Conservation (phyloP, 2,329 filamentous ascomycete species). For the Arthrocladium fulminans region DNA sequence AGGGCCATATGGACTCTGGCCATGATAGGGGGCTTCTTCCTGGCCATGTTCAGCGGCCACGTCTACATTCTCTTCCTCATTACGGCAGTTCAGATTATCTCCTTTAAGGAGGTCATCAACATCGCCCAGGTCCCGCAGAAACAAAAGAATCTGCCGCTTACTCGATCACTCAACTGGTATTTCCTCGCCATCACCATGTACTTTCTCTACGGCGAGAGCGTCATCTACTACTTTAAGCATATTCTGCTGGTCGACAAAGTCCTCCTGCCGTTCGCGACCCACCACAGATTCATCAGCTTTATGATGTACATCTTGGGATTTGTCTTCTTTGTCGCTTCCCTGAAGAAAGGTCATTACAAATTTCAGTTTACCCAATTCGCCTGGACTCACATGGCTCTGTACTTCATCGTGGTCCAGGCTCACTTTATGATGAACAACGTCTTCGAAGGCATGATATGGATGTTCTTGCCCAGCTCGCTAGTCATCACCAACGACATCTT, state of each 20-base stretch:
- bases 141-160: conserved; percentile 82
- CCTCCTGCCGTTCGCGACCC: conserved; percentile 83
- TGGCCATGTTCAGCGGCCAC: conserved; percentile 86
- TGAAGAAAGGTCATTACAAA: conserved; percentile 91
- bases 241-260: conserved; percentile 92
- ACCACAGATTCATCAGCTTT: conserved; percentile 98
- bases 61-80: conserved; percentile 94
- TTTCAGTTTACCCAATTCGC: conserved; percentile 99
- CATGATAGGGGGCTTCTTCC: conserved; percentile 93
- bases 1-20: conserved; percentile 95
- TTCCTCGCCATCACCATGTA: conserved; percentile 99
- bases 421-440: conserved; percentile 99
- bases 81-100: conserved; percentile 88
- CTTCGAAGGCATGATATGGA: conserved; percentile 99
- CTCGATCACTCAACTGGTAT: conserved; percentile 97
- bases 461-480: conserved; percentile 87
- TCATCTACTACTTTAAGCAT: conserved; percentile 99
- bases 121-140: conserved; percentile 91
- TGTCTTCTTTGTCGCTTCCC: conserved; percentile 91
- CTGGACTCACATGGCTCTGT: conserved; percentile 98
- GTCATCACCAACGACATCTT: conserved; percentile 99
- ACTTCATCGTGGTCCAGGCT: conserved; percentile 92
- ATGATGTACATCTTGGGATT: conserved; percentile 97
- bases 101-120: conserved; percentile 98
- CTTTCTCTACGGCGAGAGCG: conserved; percentile 95